Percentiles rank a stretch among this genome's conserved stretches.
Evolutionary conservation across 2,329 filamentous ascomycete genomes (phyloP).

Genomic region (Calonectria fujianensis): DNA sequence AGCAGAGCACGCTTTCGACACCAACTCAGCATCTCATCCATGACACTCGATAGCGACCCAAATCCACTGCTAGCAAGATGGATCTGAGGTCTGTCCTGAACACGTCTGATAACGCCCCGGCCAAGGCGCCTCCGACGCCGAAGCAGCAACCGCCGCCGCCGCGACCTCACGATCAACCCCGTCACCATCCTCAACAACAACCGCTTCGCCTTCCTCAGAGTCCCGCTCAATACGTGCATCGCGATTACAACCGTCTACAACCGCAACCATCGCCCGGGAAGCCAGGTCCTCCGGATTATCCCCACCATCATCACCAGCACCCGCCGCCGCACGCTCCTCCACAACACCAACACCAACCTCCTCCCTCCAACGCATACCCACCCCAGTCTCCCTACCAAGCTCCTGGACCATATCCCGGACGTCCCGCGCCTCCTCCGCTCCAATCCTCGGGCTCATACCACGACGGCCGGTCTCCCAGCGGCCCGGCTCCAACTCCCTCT

Average conservation of each 20-base stretch:
- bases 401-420: conserved; percentile 65
- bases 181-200: conserved; percentile 57
- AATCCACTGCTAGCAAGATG: conserved; percentile 59
- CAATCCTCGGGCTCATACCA: conserved; percentile 66
- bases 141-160: conserved; percentile 59
- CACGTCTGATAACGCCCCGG: conserved; percentile 66
- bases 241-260: conserved; percentile 70
- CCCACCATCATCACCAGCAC: conserved; percentile 55
- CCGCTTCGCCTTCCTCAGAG: conserved; percentile 61
- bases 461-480: conserved; percentile 71
- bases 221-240: conserved; percentile 67
- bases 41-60: conserved; percentile 26
- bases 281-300: conserved; percentile 67
- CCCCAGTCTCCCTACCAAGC: conserved; percentile 63
- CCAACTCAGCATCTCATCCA: conserved; percentile 21
- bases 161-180: conserved; percentile 58
- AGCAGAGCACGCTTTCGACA: conserved; percentile 43
- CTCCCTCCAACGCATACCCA: conserved; percentile 60
- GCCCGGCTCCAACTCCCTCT: conserved; percentile 63
- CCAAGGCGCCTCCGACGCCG: conserved; percentile 58
- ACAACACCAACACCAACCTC: conserved; percentile 42
- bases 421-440: conserved; percentile 66
- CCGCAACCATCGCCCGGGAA: conserved; percentile 70
- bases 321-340: conserved; percentile 49
- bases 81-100: conserved; percentile 75